A percentile compares a stretch with the other conserved stretches of the same genome.
phyloP scores from a whole-genome alignment of 2,329 filamentous ascomycete genomes.

The Emericellopsis cladophorae region DNA sequence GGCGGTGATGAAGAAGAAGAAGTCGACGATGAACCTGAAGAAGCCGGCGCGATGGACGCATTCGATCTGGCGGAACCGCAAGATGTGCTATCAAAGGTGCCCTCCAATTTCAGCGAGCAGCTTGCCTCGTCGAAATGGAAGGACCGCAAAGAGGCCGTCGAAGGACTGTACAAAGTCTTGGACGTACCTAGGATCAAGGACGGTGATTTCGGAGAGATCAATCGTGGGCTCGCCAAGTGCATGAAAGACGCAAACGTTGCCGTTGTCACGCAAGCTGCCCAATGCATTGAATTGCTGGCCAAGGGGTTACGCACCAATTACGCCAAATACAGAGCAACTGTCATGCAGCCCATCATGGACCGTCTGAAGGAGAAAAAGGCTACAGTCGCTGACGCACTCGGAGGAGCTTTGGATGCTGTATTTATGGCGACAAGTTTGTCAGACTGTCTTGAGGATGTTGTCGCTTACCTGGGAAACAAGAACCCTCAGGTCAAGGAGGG shows the following conservation, averaged over 20 bases:
- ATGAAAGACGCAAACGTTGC: slow-evolving; percentile 99
- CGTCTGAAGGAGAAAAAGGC: slow-evolving; percentile 96
- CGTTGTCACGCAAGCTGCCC: slow-evolving; percentile 84
- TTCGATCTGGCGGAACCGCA: slow-evolving; percentile 79
- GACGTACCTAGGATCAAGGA: slow-evolving; percentile 91
- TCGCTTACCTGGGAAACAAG: slow-evolving; percentile 79
- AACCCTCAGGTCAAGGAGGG: slow-evolving; percentile 97
- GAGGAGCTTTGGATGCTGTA: slow-evolving; percentile 65
- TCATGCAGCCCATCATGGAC: slow-evolving; percentile 88
- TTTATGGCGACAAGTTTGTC: slow-evolving; percentile 56
- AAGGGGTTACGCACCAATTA: slow-evolving; percentile 73
- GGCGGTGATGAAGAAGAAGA: slow-evolving; percentile 45
- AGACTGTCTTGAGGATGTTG: slow-evolving; percentile 85
- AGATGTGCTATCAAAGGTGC: slow-evolving; percentile 71
- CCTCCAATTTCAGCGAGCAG: slow-evolving; percentile 70
- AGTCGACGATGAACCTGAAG: slow-evolving; percentile 35
- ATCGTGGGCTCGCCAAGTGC: slow-evolving; percentile 74
- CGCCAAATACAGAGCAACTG: slow-evolving; percentile 62
- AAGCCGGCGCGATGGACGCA: slow-evolving; percentile 57
- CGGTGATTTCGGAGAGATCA: slow-evolving; percentile 73
- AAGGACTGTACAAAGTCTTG: slow-evolving; percentile 61
- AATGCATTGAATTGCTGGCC: slow-evolving; percentile 80
- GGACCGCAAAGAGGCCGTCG: slow-evolving; percentile 87
- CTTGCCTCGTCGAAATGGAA: slow-evolving; percentile 95
- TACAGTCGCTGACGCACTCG: slow-evolving; percentile 75